Evolutionary conservation across 805 yeast species (phyloP).

Genomic region (Suhomyces sp.): DNA sequence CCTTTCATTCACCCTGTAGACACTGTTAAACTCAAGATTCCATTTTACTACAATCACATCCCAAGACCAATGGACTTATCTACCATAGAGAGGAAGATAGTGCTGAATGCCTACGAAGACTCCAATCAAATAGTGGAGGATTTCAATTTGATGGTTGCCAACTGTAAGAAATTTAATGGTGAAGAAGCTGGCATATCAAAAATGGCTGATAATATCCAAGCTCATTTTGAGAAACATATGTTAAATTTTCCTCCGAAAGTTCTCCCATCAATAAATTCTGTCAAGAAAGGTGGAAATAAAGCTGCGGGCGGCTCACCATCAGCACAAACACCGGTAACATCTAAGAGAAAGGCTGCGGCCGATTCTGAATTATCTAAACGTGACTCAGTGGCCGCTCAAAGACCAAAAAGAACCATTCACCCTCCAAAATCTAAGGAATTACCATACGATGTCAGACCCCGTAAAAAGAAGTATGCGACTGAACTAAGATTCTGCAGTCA

Average conservation of each 20-base stretch:
- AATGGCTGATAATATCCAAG: slow-evolving; percentile 89
- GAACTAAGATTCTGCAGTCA: slow-evolving; percentile 84
- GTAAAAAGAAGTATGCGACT: slow-evolving; percentile 86
- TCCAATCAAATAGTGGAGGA: slow-evolving; percentile 71
- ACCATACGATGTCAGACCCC: slow-evolving; percentile 86
- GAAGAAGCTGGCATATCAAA: slow-evolving; percentile 76
- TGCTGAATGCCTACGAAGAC: slow-evolving; percentile 64
- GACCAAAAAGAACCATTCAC: slow-evolving; percentile 94
- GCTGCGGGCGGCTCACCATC: slow-evolving; percentile 13
- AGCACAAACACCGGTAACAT: slow-evolving; percentile 21
- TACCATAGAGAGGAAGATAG: slow-evolving; percentile 81
- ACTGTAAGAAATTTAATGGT: slow-evolving; percentile 86
- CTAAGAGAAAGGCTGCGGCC: slow-evolving; percentile 44
- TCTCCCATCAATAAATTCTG: slow-evolving; percentile 11
- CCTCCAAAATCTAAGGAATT: slow-evolving; percentile 95
- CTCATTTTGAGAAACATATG: slow-evolving; percentile 90
- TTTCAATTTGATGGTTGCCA: slow-evolving; percentile 78
- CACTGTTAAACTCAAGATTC: slow-evolving; percentile 80
- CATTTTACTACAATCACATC: slow-evolving; percentile 81
- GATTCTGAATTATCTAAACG: slow-evolving; percentile 39
- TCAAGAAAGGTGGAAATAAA: slow-evolving; percentile 7
- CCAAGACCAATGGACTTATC: slow-evolving; percentile 90
- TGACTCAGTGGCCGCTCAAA: slow-evolving; percentile 70
- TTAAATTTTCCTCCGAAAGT: slow-evolving; percentile 78
- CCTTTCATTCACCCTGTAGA: slow-evolving; percentile 93